Base-by-base conservation (phyloP, 306 rosid species). In the Cucumis hystrix region DNA sequence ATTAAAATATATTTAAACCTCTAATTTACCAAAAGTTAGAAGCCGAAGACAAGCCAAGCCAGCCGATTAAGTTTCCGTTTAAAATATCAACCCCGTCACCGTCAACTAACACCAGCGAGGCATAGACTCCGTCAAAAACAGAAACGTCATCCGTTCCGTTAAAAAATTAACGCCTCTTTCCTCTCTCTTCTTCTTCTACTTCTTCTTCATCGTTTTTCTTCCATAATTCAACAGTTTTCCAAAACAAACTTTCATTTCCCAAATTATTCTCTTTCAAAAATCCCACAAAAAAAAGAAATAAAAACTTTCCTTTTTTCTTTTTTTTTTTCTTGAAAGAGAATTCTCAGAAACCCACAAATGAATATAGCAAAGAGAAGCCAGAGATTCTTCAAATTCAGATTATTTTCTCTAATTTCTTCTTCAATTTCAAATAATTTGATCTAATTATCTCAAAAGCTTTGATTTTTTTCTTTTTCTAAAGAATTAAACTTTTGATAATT, bases 361-460 rank as follows among this genome's bases (percentile, higher is more conserved):
- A 43, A 21, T 79, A 43, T 55, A 55, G 80, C 87, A 85, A 88
- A 81, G 81, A 83, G 84, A 83, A 81, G 79, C 78, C 86, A 83
- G 79, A 90, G 96, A 75, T 87, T 84, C 82, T 89, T 89, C 85
- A 89, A 84, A 64, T 88, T 81, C 69, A 86, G 87, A 77, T 11
- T 62, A 6, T 30, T 62, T 14, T 62, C 82, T 80, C 78, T 41
- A 17, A 14, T 84, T 25, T 25, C 58, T 87, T 84, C 80, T 86
- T 89, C 85, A 86, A 83, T 57, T 56, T 85, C 80, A 66, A 71
- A 12, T 47, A 3, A 17, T 56, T 83, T 80, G 37, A 33, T 33
- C 70, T 82, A 6, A 52, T 52, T 17, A 52, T 52, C 6, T 52
- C 18, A 59, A 77, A 37, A 71, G 17, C 64, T 59, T 60, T 20